Evolutionary conservation across 2,329 filamentous ascomycete genomes (phyloP).

Genomic region (Periconia sp.): DNA sequence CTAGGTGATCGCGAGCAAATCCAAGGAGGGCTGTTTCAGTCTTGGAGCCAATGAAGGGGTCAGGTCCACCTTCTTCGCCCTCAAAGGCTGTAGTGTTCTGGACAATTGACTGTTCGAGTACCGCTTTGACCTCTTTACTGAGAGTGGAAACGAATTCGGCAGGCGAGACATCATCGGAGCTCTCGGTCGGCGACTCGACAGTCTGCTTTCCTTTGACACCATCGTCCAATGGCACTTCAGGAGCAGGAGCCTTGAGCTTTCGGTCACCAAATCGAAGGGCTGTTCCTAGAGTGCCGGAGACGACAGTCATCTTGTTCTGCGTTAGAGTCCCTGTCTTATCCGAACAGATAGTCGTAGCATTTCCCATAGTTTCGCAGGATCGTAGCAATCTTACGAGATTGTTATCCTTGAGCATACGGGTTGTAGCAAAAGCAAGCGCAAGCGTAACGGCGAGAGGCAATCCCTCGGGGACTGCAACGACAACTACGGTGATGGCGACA

Average conservation of each 20-base stretch:
- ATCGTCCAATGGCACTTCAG: slow-evolving; percentile 28
- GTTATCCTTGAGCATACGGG: slow-evolving; percentile 71
- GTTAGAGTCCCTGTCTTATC: slow-evolving; percentile 58
- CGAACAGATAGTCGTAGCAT: slow-evolving; percentile 77
- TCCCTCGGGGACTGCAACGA: slow-evolving; percentile 73
- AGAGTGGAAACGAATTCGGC: slow-evolving; percentile 62
- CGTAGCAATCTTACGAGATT: slow-evolving; percentile 72
- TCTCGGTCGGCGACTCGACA: slow-evolving; percentile 43
- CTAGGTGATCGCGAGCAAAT: slow-evolving; percentile 70
- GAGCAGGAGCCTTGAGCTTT: slow-evolving; percentile 33
- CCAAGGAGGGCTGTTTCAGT: slow-evolving; percentile 77
- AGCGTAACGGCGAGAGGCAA: slow-evolving; percentile 71
- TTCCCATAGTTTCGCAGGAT: slow-evolving; percentile 75
- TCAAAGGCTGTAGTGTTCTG: slow-evolving; percentile 52
- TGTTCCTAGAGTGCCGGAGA: slow-evolving; percentile 71
- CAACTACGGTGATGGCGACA: slow-evolving; percentile 69
- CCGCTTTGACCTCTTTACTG: slow-evolving; percentile 58
- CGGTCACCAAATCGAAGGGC: slow-evolving; percentile 61
- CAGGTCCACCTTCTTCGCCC: slow-evolving; percentile 45
- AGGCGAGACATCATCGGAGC: slow-evolving; percentile 57
- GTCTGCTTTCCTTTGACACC: slow-evolving; percentile 39
- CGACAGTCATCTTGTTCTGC: slow-evolving; percentile 63
- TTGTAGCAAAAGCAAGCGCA: slow-evolving; percentile 71
- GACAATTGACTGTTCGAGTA: slow-evolving; percentile 64
- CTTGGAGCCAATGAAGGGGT: slow-evolving; percentile 74